Conservation (phyloP, 805 yeast genomes). For the Candida wancherniae region DNA sequence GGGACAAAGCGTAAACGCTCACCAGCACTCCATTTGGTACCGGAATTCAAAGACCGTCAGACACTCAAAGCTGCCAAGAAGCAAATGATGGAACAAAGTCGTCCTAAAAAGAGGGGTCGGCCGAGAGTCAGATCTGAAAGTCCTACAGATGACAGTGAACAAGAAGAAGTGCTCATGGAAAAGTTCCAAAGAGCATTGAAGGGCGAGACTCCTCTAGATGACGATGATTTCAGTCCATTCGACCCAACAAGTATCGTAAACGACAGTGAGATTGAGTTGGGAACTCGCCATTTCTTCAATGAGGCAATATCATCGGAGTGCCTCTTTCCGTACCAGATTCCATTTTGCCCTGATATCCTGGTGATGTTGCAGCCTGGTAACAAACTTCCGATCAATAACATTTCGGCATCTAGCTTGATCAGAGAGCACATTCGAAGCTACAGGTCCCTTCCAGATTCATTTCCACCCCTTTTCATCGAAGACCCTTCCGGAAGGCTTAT, state of each 20-base stretch:
- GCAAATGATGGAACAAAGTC: slow-evolving; percentile 13
- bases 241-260: slow-evolving; percentile 34
- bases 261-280: slow-evolving; percentile 26
- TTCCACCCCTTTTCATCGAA: slow-evolving; percentile 29
- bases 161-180: slow-evolving; percentile 12
- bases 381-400: slow-evolving; percentile 24
- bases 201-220: slow-evolving; percentile 21
- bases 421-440: slow-evolving; percentile 25
- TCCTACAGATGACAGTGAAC: slow-evolving; percentile 12
- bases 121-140: slow-evolving; percentile 4
- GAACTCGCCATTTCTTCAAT: slow-evolving; percentile 29
- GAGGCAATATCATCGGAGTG: slow-evolving; percentile 21
- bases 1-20: slow-evolving; percentile 32
- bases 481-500: slow-evolving; percentile 10
- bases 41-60: slow-evolving; percentile 19
- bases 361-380: slow-evolving; percentile 18
- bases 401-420: slow-evolving; percentile 29
- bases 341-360: slow-evolving; percentile 11
- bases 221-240: slow-evolving; percentile 32
- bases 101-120: slow-evolving; percentile 2
- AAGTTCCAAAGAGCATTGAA: slow-evolving; percentile 15
- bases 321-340: slow-evolving; percentile 9
- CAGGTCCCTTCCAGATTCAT: slow-evolving; percentile 30
- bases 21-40: slow-evolving; percentile 24
- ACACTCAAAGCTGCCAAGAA: slow-evolving; percentile 12